Conservation (phyloP, 352 stramenopile species). For the Lagenidium sp. region DNA sequence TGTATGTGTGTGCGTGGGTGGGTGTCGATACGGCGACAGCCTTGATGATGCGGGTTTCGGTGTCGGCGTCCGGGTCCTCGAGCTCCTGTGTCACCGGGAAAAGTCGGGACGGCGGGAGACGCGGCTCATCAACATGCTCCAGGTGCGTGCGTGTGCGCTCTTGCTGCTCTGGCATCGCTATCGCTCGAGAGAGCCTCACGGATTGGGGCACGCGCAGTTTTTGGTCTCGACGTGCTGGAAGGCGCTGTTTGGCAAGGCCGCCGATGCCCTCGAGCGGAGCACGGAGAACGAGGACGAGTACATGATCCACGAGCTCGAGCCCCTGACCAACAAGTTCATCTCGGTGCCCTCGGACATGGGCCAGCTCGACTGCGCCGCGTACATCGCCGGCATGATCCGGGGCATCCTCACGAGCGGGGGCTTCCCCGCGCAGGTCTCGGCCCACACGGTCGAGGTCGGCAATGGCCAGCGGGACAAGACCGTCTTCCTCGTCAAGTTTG, state of each 20-base stretch:
- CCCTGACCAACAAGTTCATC: slow-evolving; percentile 95
- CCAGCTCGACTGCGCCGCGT: slow-evolving; percentile 94
- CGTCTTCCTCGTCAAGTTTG: slow-evolving; percentile 84
- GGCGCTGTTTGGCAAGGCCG: slow-evolving; percentile 94
- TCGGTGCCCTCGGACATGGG: slow-evolving; percentile 93
- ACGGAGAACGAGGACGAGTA: slow-evolving; percentile 98
- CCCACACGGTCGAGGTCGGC: slow-evolving; percentile 61
- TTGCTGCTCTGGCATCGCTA: background rate
- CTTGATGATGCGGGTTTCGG: slow-evolving; percentile 93
- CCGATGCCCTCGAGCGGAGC: slow-evolving; percentile 93
- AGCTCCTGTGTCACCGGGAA: slow-evolving; percentile 88
- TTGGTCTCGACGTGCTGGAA: slow-evolving; percentile 94
- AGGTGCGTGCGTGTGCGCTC: slow-evolving; percentile 15
- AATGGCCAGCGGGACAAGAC: slow-evolving; percentile 65
- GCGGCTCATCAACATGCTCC: slow-evolving; percentile 79
- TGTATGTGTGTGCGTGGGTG: no score
- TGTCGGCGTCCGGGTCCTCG: slow-evolving; percentile 93
- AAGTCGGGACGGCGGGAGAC: slow-evolving; percentile 73
- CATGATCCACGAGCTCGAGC: slow-evolving; percentile 95
- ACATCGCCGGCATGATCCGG: slow-evolving; percentile 94
- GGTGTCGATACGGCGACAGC: slow-evolving; percentile 20
- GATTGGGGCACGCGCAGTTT: slow-evolving; percentile 81
- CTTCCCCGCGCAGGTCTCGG: slow-evolving; percentile 74
- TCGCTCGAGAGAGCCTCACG: no score
- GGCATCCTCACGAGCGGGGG: slow-evolving; percentile 79